phyloP scores from a whole-genome alignment of 2,329 filamentous ascomycete species.

The Cladorrhinum sp. region DNA sequence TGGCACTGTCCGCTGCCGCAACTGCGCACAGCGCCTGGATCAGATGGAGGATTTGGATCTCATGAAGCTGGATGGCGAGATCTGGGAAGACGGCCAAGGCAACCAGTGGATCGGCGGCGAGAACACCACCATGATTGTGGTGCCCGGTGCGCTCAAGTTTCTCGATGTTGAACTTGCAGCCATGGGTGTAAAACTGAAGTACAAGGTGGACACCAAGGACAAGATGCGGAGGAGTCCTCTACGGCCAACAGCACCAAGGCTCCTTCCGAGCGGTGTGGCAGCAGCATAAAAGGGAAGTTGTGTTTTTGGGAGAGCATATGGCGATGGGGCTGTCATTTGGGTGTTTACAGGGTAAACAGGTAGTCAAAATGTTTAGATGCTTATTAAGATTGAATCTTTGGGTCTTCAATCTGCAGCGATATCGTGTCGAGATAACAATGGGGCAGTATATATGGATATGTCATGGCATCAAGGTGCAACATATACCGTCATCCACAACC shows the following conservation, averaged over 20 bases:
- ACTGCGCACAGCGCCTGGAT: constrained; percentile 65
- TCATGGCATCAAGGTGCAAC: no score
- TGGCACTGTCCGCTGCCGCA: constrained; percentile 72
- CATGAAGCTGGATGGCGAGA: constrained; percentile 62
- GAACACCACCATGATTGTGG: constrained; percentile 85
- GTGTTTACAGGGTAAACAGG: not conserved
- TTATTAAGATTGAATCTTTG: not conserved
- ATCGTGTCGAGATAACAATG: no score
- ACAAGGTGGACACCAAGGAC: constrained; percentile 64
- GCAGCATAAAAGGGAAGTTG: constrained; percentile 12
- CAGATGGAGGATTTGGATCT: constrained; percentile 56
- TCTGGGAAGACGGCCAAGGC: constrained; percentile 91
- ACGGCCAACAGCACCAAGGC: constrained; percentile 23
- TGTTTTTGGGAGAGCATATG: constrained; percentile 2
- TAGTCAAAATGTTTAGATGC: not conserved
- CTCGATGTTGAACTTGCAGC: constrained; percentile 92
- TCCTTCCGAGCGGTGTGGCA: constrained; percentile 13
- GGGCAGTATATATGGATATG: no score
- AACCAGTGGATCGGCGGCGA: constrained; percentile 83
- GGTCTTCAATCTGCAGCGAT: not conserved
- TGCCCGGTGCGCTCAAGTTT: constrained; percentile 89
- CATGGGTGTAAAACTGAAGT: constrained; percentile 96
- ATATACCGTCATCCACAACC: no score
- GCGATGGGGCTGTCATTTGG: not conserved
- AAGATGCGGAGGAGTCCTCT: constrained; percentile 53